Conservation (phyloP, 164 flowering plant species). For the Berberis vulgaris region DNA sequence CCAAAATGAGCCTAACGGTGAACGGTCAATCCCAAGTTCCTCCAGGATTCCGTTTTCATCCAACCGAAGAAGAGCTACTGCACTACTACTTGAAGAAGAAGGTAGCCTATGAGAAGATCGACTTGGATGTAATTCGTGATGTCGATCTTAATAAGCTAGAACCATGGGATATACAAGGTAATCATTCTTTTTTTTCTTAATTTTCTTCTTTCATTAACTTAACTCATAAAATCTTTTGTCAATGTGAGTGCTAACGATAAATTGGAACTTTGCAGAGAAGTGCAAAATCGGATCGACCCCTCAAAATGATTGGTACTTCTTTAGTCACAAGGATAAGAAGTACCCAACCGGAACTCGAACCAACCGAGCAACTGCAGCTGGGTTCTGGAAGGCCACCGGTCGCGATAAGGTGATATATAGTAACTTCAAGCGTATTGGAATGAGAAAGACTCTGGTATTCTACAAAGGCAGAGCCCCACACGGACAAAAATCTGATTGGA, state of each 20-base stretch:
- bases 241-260: background rate
- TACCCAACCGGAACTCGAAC: constrained; percentile 87
- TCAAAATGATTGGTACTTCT: constrained; percentile 93
- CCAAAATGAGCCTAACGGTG: constrained; percentile 52
- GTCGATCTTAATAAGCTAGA: constrained; percentile 93
- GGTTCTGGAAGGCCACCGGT: constrained; percentile 98
- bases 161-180: constrained; percentile 98
- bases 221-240: background rate
- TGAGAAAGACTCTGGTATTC: constrained; percentile 86
- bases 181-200: background rate
- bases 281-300: constrained; percentile 88
- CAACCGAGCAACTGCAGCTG: constrained; percentile 83
- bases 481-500: constrained; percentile 93
- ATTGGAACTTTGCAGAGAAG: constrained; percentile 35
- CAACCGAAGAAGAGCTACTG: constrained; percentile 89
- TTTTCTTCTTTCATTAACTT: background rate
- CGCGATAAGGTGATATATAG: constrained; percentile 80
- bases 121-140: constrained; percentile 82
- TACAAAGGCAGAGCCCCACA: constrained; percentile 91
- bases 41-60: constrained; percentile 89
- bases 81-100: constrained; percentile 85
- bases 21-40: constrained; percentile 81
- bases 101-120: constrained; percentile 65
- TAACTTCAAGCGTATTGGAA: constrained; percentile 57
- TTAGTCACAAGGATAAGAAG: constrained; percentile 93